Evolutionary conservation across 441 rosid species (phyloP).

Genomic region (Pelargonium exstipulatum): DNA sequence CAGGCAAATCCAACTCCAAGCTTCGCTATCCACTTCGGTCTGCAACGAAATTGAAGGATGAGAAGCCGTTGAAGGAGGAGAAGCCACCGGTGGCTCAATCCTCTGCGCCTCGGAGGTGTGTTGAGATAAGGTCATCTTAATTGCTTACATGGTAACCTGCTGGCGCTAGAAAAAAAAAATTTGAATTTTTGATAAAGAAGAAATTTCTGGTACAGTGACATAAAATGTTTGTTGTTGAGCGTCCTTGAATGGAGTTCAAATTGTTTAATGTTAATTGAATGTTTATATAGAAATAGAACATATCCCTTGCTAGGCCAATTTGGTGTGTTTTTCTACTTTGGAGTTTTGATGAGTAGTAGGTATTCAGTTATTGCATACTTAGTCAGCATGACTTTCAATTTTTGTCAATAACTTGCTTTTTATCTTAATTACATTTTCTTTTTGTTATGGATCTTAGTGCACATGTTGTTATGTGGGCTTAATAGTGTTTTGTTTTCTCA

Average conservation of each 20-base stretch:
- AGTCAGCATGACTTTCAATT: no score
- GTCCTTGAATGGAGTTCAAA: no score
- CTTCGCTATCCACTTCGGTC: slow-evolving; percentile 74
- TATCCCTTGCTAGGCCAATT: no score
- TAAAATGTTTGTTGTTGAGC: neutral
- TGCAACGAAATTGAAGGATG: slow-evolving; percentile 27
- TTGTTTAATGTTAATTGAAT: no score
- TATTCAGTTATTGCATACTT: no score
- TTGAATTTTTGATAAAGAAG: neutral
- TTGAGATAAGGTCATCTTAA: neutral
- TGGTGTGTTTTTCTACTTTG: no score
- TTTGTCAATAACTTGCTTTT: neutral
- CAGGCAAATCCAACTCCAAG: slow-evolving; percentile 46
- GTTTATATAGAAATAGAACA: no score
- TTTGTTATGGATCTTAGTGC: neutral
- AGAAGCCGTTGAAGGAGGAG: slow-evolving; percentile 38
- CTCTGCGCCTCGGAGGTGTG: slow-evolving; percentile 54
- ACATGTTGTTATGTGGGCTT: neutral
- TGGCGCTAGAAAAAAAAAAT: neutral
- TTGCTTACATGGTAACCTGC: neutral
- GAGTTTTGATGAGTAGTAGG: no score
- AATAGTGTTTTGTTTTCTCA: neutral
- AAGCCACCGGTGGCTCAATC: slow-evolving; percentile 44
- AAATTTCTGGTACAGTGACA: neutral
- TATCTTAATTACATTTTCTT: neutral